Conservation (phyloP, 176 grass and related monocot species). For the Cenchrus purpureus region DNA sequence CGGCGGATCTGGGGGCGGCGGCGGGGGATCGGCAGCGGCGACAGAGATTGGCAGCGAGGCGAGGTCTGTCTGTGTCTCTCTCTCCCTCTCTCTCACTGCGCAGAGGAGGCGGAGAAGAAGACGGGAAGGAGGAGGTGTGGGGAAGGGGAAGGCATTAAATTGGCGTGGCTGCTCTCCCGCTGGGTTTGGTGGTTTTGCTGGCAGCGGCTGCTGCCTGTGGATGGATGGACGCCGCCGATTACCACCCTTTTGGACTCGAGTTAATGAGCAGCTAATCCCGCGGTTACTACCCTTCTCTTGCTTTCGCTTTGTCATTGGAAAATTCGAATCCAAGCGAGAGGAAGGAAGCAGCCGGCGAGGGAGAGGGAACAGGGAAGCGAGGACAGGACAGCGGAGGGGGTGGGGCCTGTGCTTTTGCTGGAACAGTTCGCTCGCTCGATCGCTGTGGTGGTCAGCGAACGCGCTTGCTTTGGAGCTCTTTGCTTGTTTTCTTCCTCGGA, state of each 20-base stretch:
- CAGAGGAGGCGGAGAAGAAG: neutral
- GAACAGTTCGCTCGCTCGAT: neutral
- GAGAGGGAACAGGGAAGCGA: too few relatives aligned
- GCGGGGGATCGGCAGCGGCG: slow-evolving; percentile 4
- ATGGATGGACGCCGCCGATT: slow-evolving; percentile 13
- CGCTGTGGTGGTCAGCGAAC: neutral
- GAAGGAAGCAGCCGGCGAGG: neutral
- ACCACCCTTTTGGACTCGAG: slow-evolving; percentile 14
- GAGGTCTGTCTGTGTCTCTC: neutral
- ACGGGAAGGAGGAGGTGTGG: neutral
- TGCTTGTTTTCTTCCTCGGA: neutral
- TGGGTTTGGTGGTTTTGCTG: slow-evolving; percentile 32
- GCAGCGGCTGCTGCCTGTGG: neutral
- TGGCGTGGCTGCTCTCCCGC: slow-evolving; percentile 31
- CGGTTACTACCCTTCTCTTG: neutral
- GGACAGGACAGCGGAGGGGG: neutral
- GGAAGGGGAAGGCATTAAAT: slow-evolving; percentile 50
- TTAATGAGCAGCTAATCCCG: slow-evolving; percentile 44
- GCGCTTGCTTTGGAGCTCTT: neutral
- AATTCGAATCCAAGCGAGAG: neutral
- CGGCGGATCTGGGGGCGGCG: slow-evolving; percentile 49
- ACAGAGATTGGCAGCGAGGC: slow-evolving; percentile 6
- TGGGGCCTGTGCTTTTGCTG: neutral
- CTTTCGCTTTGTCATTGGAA: neutral
- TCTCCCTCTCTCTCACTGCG: neutral